phyloP scores from a whole-genome alignment of 441 rosid genomes.

The Populus hybrid region DNA sequence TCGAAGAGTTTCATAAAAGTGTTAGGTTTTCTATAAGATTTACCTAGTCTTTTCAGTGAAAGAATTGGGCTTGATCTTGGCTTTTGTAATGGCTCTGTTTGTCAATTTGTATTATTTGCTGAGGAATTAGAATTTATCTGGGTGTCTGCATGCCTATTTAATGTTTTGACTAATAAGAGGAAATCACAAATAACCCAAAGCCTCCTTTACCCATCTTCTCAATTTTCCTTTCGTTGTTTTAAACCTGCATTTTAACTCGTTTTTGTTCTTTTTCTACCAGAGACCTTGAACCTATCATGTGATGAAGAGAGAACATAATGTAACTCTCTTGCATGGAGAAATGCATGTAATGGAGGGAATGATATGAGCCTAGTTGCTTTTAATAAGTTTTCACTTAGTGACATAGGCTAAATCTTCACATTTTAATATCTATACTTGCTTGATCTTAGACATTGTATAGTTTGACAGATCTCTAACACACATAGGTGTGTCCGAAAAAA shows the following conservation, averaged over 20 bases:
- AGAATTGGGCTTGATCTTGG: too few relatives aligned
- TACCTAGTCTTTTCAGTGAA: too few relatives aligned
- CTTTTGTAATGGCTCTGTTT: too few relatives aligned
- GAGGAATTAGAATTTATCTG: background rate
- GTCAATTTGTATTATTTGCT: background rate
- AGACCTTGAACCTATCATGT: background rate
- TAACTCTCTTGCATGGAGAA: background rate
- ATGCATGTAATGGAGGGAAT: background rate
- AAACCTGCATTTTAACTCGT: background rate
- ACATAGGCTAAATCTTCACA: background rate
- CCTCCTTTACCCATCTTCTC: background rate
- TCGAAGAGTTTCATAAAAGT: background rate
- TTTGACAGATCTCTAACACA: background rate
- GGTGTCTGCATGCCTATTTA: background rate
- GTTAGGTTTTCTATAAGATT: too few relatives aligned
- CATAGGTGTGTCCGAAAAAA: too few relatives aligned
- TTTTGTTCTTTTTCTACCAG: background rate
- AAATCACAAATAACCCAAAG: background rate
- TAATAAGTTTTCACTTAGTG: background rate
- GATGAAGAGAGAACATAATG: background rate
- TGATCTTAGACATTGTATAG: background rate
- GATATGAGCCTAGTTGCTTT: background rate
- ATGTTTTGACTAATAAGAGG: background rate
- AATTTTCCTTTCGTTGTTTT: background rate
- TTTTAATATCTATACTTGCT: background rate